These are phyloP conservation scores for Dioscorea zingiberensis DNA, from an alignment of 106 monocot genomes.

Conservation along the genomic window DNA sequence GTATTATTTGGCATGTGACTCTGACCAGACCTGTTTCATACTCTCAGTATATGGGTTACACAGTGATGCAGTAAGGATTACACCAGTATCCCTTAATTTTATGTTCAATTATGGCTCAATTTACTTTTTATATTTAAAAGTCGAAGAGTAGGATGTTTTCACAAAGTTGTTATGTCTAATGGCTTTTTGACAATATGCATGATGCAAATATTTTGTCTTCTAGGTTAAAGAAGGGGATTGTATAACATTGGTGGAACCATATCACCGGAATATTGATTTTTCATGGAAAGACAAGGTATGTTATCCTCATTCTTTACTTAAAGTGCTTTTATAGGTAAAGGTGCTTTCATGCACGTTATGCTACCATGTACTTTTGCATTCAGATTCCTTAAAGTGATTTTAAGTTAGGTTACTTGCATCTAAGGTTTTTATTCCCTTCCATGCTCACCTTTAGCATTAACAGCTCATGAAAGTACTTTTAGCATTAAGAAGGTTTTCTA, in stretches of 20 bases:
- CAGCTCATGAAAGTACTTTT: neutral
- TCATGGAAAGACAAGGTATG: constrained; percentile 80
- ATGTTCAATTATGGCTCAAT: neutral
- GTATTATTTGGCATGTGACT: constrained; percentile 77
- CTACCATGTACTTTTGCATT: neutral
- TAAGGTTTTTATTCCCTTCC: neutral
- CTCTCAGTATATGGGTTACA: constrained; percentile 86
- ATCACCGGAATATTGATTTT: constrained; percentile 39
- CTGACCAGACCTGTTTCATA: constrained; percentile 52
- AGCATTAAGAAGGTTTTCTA: neutral
- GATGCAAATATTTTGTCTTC: constrained; percentile 1
- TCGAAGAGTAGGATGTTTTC: neutral
- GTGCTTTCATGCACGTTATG: neutral
- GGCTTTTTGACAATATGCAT: neutral
- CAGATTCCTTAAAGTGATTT: neutral
- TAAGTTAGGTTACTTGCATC: neutral
- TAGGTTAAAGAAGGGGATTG: constrained; percentile 92
- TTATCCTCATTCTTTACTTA: neutral
- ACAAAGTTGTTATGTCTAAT: neutral
- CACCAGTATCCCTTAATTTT: neutral
- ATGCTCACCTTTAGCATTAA: neutral
- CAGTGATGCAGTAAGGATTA: constrained; percentile 66
- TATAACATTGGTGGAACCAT: constrained; percentile 67
- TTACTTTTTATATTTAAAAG: neutral
- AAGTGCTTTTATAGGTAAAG: no score